Conservation (phyloP, 495 filamentous ascomycete genomes). For the Haplographium delicatum region DNA sequence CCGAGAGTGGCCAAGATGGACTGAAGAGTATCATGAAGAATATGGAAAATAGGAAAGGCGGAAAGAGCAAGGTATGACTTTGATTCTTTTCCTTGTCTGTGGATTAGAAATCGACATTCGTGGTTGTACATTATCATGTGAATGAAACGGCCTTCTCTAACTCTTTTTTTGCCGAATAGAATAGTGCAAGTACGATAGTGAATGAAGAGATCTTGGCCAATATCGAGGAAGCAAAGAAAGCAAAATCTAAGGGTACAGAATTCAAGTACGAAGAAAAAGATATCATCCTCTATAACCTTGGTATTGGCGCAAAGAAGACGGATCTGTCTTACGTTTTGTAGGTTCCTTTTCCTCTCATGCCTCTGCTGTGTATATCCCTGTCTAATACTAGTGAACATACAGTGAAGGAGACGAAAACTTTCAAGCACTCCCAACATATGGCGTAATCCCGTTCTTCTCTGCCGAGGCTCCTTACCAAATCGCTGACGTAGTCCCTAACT, state of each 20-base stretch:
- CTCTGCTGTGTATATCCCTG: background rate
- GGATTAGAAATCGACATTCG: constrained; percentile 17
- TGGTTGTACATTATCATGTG: constrained; percentile 17
- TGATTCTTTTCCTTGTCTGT: background rate
- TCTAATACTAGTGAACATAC: background rate
- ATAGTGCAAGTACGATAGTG: constrained; percentile 28
- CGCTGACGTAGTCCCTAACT: constrained; percentile 84
- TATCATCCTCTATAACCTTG: constrained; percentile 92
- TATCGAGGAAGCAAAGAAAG: constrained; percentile 73
- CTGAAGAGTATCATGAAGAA: constrained; percentile 88
- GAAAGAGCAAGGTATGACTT: constrained; percentile 25
- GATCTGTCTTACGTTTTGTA: constrained; percentile 78
- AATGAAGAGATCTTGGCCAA: constrained; percentile 52
- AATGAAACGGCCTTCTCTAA: constrained; percentile 29
- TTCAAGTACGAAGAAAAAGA: constrained; percentile 83
- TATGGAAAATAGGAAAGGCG: constrained; percentile 62
- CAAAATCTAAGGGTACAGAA: constrained; percentile 65
- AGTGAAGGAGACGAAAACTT: constrained; percentile 82
- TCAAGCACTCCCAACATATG: constrained; percentile 89
- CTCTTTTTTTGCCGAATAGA: constrained; percentile 20
- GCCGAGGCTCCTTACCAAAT: constrained; percentile 74
- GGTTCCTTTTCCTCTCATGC: constrained; percentile 11
- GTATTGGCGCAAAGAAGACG: constrained; percentile 87
- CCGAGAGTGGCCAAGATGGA: constrained; percentile 70
- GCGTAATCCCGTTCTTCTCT: constrained; percentile 90